phyloP scores from a whole-genome alignment of 805 yeast species.

The Kazachstania kunashirensis region DNA sequence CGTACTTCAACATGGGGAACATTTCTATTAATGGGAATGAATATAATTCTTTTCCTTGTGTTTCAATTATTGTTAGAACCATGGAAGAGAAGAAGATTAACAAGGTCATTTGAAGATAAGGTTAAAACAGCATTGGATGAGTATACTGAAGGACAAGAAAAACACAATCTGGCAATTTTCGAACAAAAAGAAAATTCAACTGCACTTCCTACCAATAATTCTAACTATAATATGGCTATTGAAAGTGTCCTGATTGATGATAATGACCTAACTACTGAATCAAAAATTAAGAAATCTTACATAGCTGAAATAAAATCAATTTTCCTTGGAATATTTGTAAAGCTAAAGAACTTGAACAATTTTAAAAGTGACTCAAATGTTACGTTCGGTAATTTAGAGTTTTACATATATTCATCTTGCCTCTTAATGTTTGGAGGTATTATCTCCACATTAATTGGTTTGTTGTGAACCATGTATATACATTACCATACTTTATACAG shows the following conservation, averaged over 20 bases:
- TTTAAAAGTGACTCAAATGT: constrained; percentile 6
- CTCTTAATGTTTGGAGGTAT: constrained; percentile 1
- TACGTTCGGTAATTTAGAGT: constrained; percentile 9
- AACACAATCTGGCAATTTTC: neutral
- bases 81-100: constrained; percentile 77
- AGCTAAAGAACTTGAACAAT: neutral
- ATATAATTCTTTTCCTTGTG: constrained; percentile 62
- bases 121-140: constrained; percentile 48
- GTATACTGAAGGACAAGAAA: constrained; percentile 5
- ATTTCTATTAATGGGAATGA: constrained; percentile 77
- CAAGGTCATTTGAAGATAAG: constrained; percentile 72
- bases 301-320: too few species aligned
- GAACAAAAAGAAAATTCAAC: neutral
- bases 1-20: constrained; percentile 97
- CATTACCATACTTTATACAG: too few species aligned
- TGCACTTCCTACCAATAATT: too few species aligned
- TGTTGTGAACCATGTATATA: too few species aligned
- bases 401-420: constrained; percentile 11
- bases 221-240: too few species aligned
- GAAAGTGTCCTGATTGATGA: too few species aligned
- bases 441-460: neutral
- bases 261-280: too few species aligned
- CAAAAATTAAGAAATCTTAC: too few species aligned
- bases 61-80: constrained; percentile 91
- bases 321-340: too few species aligned